Percentiles rank a stretch among this genome's conserved stretches.
Evolutionary conservation across 257 asterid genomes (phyloP).

Genomic region (Lycium ferocissimum): DNA sequence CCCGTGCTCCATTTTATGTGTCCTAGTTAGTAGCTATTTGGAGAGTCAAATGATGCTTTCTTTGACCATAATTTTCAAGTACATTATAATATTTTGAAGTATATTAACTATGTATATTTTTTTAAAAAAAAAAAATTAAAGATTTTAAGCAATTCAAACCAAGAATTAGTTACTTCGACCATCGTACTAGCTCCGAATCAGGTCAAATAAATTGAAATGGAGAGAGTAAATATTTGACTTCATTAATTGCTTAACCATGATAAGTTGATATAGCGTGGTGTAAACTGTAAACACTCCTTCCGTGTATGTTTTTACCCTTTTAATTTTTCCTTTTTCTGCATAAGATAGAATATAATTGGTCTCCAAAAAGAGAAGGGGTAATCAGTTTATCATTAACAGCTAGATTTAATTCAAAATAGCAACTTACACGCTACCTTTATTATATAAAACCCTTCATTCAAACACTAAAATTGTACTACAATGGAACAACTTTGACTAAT

Average conservation of each 20-base stretch:
- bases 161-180: too few relatives aligned
- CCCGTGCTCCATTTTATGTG: background rate
- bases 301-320: background rate
- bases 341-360: background rate
- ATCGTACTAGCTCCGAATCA: background rate
- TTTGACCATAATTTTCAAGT: too few relatives aligned
- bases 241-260: background rate
- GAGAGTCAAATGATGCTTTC: background rate
- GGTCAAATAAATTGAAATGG: background rate
- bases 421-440: background rate
- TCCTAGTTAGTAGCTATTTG: background rate
- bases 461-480: background rate
- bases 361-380: background rate
- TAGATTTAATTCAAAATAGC: background rate
- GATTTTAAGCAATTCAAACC: too few relatives aligned
- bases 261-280: background rate
- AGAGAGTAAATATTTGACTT: background rate
- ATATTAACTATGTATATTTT: too few relatives aligned
- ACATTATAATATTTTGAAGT: too few relatives aligned
- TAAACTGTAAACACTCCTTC: background rate
- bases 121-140: too few relatives aligned
- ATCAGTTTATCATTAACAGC: background rate
- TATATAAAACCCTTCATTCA: background rate
- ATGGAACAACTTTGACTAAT: background rate
- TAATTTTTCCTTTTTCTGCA: background rate